Base-by-base conservation (phyloP, 768 basidiomycete genomes). In the Hygrocybe coccinea region DNA sequence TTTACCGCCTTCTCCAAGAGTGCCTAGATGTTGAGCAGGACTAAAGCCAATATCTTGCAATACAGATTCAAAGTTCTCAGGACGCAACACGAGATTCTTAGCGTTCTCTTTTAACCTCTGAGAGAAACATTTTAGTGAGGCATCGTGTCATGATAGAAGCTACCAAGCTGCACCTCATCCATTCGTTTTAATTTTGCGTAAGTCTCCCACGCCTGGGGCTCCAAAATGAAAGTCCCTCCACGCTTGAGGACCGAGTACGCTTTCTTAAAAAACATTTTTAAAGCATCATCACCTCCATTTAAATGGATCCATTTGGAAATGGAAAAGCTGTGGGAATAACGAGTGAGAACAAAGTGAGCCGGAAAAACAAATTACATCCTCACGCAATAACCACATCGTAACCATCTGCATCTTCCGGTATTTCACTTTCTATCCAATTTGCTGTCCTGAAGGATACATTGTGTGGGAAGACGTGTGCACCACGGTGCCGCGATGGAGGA, bases 251-350 rank as follows among this genome's bases (percentile, higher is more conserved):
- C 77, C 24, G 67, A 63, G 59, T 82, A 71, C 0, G 85, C 81
- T 39, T 83, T 80, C 2, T 65, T 70, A 63, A 95, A 95, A 68
- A 94, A 91, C 0, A 59, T 56, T 35, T 67, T 60, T n/a, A 95
- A 62, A 0, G 84, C 92, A 1, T 79, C 79, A 63, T 97, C 93
- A 9, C 88, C 87, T 10, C 76, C 74, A 60, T 93, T 85, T 9
- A 95, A 74, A 68, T 95, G 93, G 29, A 95, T 90, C 93, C 93
- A 95, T 70, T 94, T 95, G 0, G 91, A 83, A 43, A 95, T 71
- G 0, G 92, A 95, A 60, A 95, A 84, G 1, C 91, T 93, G 64
- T 2, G 39, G 38, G 17, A 25, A 19, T 2, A 49, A 34, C 43
- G 19, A 33, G 29, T 11, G 21, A 37, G n/a, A 49, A 37, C 29